Base-by-base conservation (phyloP, 164 flowering plant species). In the Euptelea pleiosperma region DNA sequence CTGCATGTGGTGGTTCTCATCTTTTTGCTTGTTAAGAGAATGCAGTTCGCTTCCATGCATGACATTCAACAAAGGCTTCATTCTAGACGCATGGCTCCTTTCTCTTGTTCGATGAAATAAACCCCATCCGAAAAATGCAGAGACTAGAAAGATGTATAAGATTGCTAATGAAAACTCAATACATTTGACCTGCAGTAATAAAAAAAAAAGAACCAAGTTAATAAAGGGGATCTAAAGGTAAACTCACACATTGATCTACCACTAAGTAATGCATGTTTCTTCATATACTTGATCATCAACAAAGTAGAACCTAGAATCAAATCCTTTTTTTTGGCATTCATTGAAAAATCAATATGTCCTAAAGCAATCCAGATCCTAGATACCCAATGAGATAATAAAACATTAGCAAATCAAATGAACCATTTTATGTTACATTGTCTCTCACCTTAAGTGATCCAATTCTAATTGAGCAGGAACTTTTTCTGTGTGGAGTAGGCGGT, bases 371-470 rank as follows among this genome's bases (percentile, higher is more conserved):
- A 4, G 40, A 55, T 21, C 52, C 24, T 18, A 24, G 16, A 44
- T 24, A 64, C 28, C n/a, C n/a, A n/a, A n/a, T n/a, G n/a, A 50
- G 26, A 33, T 18, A 52, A 28, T 2, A 6, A 35, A 24, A 8
- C 30, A 26, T 1, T 0, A 19, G 29, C 5, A 18, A 48, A n/a
- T n/a, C 0, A 40, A 29, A 2, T 1, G 24, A 21, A 7, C 9
- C 34, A 2, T 39, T 44, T 21, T 22, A n/a, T 2, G n/a, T 2
- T 51, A 6, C 15, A 58, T 15, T 19, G 36, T 12, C 14, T 37
- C 73, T 72, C 42, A 94, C 99, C 88, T 84, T 78, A 6, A 91
- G 67, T 61, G 88, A 76, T 9, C 98, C 98, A 68, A 91, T 65
- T 70, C 58, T 78, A 51, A 94, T 66, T 8, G 84, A 73, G 70